phyloP scores from a whole-genome alignment of 1,284 basidiomycete species.

The Trichosporon faecale region DNA sequence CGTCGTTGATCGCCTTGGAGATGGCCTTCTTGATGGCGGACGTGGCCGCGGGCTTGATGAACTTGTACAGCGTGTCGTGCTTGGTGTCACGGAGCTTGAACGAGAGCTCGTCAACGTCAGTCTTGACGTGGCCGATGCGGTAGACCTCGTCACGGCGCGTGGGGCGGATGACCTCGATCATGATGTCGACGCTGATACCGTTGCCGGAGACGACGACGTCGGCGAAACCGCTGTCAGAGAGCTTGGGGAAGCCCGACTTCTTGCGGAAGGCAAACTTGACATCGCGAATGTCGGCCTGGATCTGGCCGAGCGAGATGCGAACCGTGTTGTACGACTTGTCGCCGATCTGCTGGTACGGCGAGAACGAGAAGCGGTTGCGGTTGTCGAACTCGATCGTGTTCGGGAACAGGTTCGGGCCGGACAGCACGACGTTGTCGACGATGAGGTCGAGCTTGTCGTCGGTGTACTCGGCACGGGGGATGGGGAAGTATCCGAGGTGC shows the following conservation, averaged over 20 bases:
- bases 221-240: constrained; percentile 85
- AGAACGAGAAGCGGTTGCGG: constrained; percentile 79
- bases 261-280: constrained; percentile 75
- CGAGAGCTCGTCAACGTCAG: constrained; percentile 72
- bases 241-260: constrained; percentile 55
- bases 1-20: constrained; percentile 73
- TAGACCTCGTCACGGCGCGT: constrained; percentile 43
- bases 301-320: constrained; percentile 70
- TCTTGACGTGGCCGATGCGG: constrained; percentile 41
- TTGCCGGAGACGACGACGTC: constrained; percentile 82
- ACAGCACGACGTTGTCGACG: constrained; percentile 81
- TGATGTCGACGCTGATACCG: constrained; percentile 54
- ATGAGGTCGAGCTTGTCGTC: constrained; percentile 81
- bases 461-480: constrained; percentile 87
- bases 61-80: constrained; percentile 85
- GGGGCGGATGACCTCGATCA: constrained; percentile 50
- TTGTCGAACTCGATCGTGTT: constrained; percentile 75
- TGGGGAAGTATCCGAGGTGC: constrained; percentile 79
- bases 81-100: constrained; percentile 88
- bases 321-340: constrained; percentile 64
- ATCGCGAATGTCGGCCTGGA: constrained; percentile 91
- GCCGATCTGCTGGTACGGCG: constrained; percentile 63
- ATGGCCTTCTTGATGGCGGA: constrained; percentile 87
- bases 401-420: constrained; percentile 62
- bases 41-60: constrained; percentile 44